Base-by-base conservation (phyloP, 176 grass and related monocot species). In the Zoysia pacifica region DNA sequence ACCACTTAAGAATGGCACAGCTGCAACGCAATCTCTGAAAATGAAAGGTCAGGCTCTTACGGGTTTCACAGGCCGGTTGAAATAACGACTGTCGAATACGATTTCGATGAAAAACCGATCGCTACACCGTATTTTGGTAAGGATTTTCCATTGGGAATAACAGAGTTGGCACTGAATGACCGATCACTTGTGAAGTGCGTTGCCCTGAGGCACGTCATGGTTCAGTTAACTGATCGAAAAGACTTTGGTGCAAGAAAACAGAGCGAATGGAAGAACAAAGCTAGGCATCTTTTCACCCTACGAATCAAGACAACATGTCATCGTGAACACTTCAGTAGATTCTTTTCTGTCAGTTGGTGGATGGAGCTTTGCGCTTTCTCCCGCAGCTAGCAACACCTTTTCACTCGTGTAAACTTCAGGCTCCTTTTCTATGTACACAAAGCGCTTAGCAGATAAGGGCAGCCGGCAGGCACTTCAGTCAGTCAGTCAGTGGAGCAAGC, bases 401-500 rank as follows among this genome's bases (percentile, higher is more conserved):
- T 83, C 70, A 69, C 69, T 67, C 79, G 60, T 50, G 59, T 74
- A 67, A 82, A 83, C 80, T 77, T 83, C 13, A 73, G 6, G 59
- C 16, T 36, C 74, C 50, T 79, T 87, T 79, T 61, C 67, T 43
- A 83, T 47, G 35, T 28, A 28, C 8, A 74, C 36, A 45, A 61
- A 75, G 69, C 36, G 64, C 72, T 28, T 15, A 73, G n/a, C 59
- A 83, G 67, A 88, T 46, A 79, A 81, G 47, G 72, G 28, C 28
- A 28, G 28, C 28, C 28, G 28, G 28, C 28, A 28, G 28, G 28
- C 28, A 28, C 28, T 28, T 28, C 47, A 70, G 63, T 11, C 28
- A 28, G 28, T 65, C 35, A 67, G 36, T 73, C 58, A 73, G 69
- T 73, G 70, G 58, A 28, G 28, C 28, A 28, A 82, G 61, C 70